Evolutionary conservation across 108 stramenopile species (phyloP), one percentile per base, ranked within the genome.

Genomic region (Craspedostauros australis): DNA sequence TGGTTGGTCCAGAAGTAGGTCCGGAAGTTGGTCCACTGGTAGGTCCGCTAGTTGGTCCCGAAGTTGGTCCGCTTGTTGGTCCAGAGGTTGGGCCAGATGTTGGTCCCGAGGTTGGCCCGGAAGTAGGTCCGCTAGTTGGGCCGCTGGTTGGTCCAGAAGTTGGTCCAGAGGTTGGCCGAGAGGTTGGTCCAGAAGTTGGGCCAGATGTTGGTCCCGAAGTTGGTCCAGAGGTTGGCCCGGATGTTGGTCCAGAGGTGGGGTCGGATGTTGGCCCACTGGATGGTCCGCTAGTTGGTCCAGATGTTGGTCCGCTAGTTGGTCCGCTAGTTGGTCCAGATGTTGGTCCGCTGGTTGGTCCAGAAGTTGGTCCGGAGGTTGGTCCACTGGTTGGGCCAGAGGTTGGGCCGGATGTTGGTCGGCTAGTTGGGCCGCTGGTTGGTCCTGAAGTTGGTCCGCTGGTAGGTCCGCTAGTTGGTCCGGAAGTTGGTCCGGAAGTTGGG

Each of bases 121-220:
- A 14, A 28, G 46, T 48, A 6, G 46, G 46, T 26, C 46, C 46
- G 5, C 11, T 6, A 5, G 46, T 26, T 48, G 46, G 46, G 6
- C 46, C 46, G 6, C 5, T 6, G n/a, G 46, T 48, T 5, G 46
- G 46, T 48, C 46, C 46, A 6, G 46, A 48, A 26, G 46, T 48
- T 26, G 46, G 46, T 26, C 46, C 24, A 26, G 21, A 24, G 19
- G 46, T 48, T 6, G 46, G 46, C 11, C 46, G 27, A 26, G 21
- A 24, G 9, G 46, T 48, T 18, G 46, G 46, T 48, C 22, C 21
- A 48, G 46, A 48, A 7, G 46, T 48, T 21, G 46, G 46, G 9
- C 46, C 46, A 26, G 5, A 6, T 26, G 46, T 48, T 24, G 46
- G 46, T 48, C 22, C 21, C 25, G 23, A 26, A 14, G 46, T 48